Conservation (phyloP, 345 rosid genomes). For the Arabis alpina region DNA sequence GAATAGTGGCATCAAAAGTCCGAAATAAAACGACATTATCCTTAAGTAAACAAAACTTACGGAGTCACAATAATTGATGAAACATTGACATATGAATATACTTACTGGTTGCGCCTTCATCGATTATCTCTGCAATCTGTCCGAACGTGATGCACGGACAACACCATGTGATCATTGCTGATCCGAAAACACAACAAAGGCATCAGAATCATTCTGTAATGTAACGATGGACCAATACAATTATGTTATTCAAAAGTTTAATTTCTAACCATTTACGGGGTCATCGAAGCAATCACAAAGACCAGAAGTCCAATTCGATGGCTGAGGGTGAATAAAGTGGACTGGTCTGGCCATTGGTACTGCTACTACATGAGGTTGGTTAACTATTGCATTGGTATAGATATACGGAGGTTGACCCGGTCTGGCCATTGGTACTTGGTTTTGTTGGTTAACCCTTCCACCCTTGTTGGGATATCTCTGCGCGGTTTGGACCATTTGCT, state of each 20-base stretch:
- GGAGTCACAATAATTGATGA: too few relatives aligned
- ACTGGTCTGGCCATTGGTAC: background rate
- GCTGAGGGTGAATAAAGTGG: background rate
- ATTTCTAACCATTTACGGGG: conserved; percentile 55
- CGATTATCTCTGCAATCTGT: conserved; percentile 61
- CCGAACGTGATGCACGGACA: conserved; percentile 58
- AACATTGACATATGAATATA: background rate
- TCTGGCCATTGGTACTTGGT: conserved; percentile 15
- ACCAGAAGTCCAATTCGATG: conserved; percentile 58
- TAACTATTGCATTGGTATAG: background rate
- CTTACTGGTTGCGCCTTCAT: conserved; percentile 56
- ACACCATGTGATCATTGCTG: conserved; percentile 60
- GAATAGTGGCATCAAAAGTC: background rate
- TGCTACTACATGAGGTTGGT: background rate
- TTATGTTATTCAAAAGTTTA: too few relatives aligned
- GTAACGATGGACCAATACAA: background rate
- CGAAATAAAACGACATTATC: too few relatives aligned
- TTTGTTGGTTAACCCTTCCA: conserved; percentile 30
- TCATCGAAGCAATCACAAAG: conserved; percentile 78
- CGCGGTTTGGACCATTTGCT: background rate
- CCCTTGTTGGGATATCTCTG: conserved; percentile 26
- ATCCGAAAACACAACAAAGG: background rate
- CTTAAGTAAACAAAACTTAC: too few relatives aligned
- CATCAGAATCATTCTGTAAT: background rate
- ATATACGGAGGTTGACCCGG: background rate